Base-by-base conservation (phyloP, 108 stramenopile genomes). In the Pseudonitzschia multiseries region DNA sequence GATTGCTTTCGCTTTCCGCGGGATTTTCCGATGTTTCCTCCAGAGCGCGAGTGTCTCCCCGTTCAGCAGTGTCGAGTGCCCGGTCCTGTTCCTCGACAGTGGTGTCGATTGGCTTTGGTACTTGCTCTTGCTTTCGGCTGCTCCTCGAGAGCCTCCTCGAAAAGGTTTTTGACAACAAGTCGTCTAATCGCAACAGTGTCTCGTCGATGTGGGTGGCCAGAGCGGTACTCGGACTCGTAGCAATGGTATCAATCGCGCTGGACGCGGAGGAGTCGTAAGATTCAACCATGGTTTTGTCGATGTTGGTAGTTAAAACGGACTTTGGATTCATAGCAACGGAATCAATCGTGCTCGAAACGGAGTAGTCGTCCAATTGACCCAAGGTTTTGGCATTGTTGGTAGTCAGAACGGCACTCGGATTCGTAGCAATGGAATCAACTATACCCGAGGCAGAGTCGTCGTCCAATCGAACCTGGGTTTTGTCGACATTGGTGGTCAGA, bases 121-220 rank as follows among this genome's bases (percentile, higher is more conserved):
- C 1, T 33, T 29, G 20, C 29, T 62, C 33, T 42, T 62, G 9
- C 61, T 62, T 67, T 28, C 46, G 31, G 15, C 46, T 3, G 48
- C 20, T 67, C 28, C 66, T 44, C 12, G 66, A 41, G 18, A 65
- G 29, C n/a, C 14, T 24, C n/a, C 24, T 59, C n/a, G 57, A 59
- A 65, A 65, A 65, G 40, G 64, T 65, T 67, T 1, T 44, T 29
- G 66, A 44, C 44, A 67, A 41, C 28, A 67, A 48, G 46, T 67
- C 66, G 21, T 67, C 66, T 12, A 67, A 50, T 44, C 66, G 66
- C 13, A 67, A 44, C 18, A 67, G 43, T 28, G 66, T 67, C 28
- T 67, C 44, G 28, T 67, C 66, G 24, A 67, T 67, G 27, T 50
- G 48, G 21, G 20, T 31, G 24, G 46, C 21, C 28, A 67, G 46